These are phyloP conservation scores for Zasmidium citrigriseum DNA, from an alignment of 2,329 filamentous ascomycete genomes.

Conservation along the genomic window DNA sequence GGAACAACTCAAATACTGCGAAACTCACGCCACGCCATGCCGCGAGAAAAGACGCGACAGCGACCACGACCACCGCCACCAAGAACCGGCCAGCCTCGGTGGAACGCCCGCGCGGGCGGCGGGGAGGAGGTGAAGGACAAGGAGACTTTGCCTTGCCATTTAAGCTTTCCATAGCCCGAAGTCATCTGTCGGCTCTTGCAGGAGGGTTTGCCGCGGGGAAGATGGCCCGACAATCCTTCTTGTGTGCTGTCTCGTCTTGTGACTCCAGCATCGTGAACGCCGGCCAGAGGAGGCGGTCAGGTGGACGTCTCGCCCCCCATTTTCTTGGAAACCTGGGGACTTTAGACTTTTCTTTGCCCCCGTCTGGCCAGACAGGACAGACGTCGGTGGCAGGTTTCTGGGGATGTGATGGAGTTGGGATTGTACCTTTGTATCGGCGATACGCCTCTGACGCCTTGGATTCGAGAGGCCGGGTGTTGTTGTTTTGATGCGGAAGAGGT, in stretches of 20 bases:
- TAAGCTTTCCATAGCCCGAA: neutral
- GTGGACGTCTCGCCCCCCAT: neutral
- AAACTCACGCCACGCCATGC: neutral
- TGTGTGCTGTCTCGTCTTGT: neutral
- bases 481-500: neutral
- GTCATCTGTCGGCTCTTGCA: neutral
- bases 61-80: neutral
- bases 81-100: neutral
- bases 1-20: neutral
- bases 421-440: neutral
- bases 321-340: neutral
- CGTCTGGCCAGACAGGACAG: too few relatives aligned
- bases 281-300: neutral
- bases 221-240: neutral
- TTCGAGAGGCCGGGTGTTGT: neutral
- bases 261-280: neutral
- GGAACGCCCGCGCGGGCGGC: neutral
- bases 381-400: too few relatives aligned
- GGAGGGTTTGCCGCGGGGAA: neutral
- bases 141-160: too few relatives aligned
- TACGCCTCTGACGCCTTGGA: too few relatives aligned
- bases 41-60: too few relatives aligned
- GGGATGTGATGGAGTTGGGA: neutral
- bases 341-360: neutral
- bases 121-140: neutral